A percentile compares a stretch with the other conserved stretches of the same genome.
Conservation (phyloP, 1,284 basidiomycete species). For the Kalmanozyma brasiliensis region DNA sequence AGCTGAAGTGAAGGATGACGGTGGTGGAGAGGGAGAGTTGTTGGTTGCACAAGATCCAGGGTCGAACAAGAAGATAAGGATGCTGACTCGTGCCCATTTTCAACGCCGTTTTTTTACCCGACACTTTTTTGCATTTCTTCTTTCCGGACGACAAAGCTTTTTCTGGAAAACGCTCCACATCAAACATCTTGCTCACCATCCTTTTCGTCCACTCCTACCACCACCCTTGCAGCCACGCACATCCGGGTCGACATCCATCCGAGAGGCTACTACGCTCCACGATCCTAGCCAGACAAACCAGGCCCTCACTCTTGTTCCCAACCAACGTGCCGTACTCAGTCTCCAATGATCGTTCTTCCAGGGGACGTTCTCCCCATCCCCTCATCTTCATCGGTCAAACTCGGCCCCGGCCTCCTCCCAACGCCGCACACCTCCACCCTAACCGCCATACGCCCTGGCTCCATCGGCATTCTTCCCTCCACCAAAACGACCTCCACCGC, state of each 20-base stretch:
- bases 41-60: too few species aligned
- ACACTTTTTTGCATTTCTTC: constrained; percentile 1
- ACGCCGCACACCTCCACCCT: constrained; percentile 26
- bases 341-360: constrained; percentile 50
- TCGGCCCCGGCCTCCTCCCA: constrained; percentile 55
- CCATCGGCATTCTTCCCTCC: constrained; percentile 38
- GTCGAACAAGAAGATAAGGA: neutral
- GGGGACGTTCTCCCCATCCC: constrained; percentile 49
- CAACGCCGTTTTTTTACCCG: constrained; percentile 1
- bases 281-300: too few species aligned
- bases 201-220: too few species aligned
- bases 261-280: too few species aligned
- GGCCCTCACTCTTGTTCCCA: neutral
- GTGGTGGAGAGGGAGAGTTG: too few species aligned
- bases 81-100: neutral
- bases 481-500: constrained; percentile 13
- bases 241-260: neutral
- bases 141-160: constrained; percentile 16
- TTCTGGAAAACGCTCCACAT: neutral
- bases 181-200: neutral
- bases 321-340: constrained; percentile 1
- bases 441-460: constrained; percentile 46
- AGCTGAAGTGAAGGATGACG: neutral
- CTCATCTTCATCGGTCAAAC: constrained; percentile 35
- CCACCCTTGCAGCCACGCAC: too few species aligned